Evolutionary conservation across 1,284 basidiomycete species (phyloP), one percentile per base, ranked within the genome.

Genomic region (Schizopora paradoxa): DNA sequence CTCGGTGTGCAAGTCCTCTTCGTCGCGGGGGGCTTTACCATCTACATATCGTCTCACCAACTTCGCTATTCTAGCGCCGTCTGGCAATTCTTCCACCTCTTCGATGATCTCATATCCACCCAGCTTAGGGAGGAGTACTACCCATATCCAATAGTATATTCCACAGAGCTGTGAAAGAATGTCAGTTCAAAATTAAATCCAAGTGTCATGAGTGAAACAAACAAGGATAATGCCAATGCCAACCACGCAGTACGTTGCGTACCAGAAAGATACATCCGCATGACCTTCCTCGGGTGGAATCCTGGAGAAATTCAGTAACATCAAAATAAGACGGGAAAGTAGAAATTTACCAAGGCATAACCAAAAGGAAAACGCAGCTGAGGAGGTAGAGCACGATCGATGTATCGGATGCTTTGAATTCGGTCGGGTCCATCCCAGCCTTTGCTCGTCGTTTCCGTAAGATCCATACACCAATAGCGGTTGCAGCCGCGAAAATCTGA

Each of bases 281-380:
- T 54, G 51, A 3, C 56, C 61, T 19, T 56, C 55, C 11, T 56
- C 49, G 22, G 66, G 66, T 2, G 66, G 67, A 11, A 67, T 56
- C 65, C 65, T 61, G 38, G 21, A 38, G 66, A 53, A 65, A 67
- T 18, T 13, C 6, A 45, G 26, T 4, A 10, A 23, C 27, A 7
- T 37, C 22, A 4, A n/a, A 38, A 23, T 6, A 8, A 37, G 25
- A 38, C 37, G 27, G 6, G 23, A 26, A 22, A 21, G 6, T 63
- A 63, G 4, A 61, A 62, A 11, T 68, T 41, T 33, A 63, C 70
- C 70, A 75, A 5, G 74, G 73, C 53, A 74, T 66, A 40, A 72
- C 58, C 31, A 76, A 63, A 11, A 76, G 56, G 54, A 69, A 72
- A 11, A 72, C 55, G n/a, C 62, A 60, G 49, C 67, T 56, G 0